Evolutionary conservation across 306 rosid species (phyloP).

Genomic region (Phaseolus lunatus): DNA sequence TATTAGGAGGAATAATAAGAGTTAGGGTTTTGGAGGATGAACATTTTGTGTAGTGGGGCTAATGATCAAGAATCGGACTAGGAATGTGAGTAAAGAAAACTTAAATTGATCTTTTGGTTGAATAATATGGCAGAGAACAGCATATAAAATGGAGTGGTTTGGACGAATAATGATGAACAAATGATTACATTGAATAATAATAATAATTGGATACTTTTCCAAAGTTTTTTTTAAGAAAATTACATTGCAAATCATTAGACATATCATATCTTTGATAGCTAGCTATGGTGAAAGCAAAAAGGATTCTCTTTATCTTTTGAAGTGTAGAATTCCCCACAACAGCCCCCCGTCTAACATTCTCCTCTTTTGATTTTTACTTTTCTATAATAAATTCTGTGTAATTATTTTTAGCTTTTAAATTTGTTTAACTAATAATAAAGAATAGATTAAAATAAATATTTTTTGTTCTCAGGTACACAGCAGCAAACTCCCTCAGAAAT

Average conservation of each 20-base stretch:
- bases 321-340: background rate
- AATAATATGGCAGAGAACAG: background rate
- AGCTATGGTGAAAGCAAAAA: too few relatives aligned
- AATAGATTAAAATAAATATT: too few relatives aligned
- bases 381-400: too few relatives aligned
- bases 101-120: background rate
- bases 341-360: background rate
- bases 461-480: background rate
- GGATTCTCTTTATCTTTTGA: background rate
- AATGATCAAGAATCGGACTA: slow-evolving; percentile 6
- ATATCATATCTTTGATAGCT: too few relatives aligned
- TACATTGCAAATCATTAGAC: background rate
- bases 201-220: background rate
- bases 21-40: background rate
- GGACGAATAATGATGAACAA: slow-evolving; percentile 32
- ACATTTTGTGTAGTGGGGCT: background rate
- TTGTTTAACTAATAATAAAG: too few relatives aligned
- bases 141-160: background rate
- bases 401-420: too few relatives aligned
- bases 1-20: background rate
- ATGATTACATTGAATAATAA: slow-evolving; percentile 34
- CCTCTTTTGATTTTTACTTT: background rate
- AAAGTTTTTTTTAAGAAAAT: background rate
- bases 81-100: background rate
- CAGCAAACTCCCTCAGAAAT: background rate